Evolutionary conservation across 179 eudicot species (phyloP).

Genomic region (Silene coronaria): DNA sequence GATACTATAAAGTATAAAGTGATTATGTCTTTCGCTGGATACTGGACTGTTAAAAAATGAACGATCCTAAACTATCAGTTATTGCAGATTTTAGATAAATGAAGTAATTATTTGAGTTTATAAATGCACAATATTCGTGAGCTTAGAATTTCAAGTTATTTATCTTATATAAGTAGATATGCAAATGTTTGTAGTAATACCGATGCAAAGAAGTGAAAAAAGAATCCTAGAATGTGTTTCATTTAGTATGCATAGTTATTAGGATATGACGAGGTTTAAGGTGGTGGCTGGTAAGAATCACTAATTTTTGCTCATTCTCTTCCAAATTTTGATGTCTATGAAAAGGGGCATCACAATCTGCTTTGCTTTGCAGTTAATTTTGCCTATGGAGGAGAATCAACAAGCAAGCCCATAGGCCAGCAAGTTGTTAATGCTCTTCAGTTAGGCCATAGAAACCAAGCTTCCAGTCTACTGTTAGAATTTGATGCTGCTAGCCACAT

Average conservation of each 20-base stretch:
- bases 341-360: slow-evolving; percentile 2
- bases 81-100: neutral
- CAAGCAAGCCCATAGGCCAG: slow-evolving; percentile 33
- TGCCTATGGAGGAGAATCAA: slow-evolving; percentile 26
- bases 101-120: neutral
- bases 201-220: neutral
- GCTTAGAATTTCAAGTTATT: neutral
- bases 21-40: neutral
- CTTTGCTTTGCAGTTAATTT: slow-evolving; percentile 27
- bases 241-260: neutral
- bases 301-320: neutral
- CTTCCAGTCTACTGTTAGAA: slow-evolving; percentile 53
- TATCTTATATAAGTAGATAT: neutral
- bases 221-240: neutral
- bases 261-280: neutral
- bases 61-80: neutral
- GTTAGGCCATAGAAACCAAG: slow-evolving; percentile 57
- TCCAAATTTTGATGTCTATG: neutral
- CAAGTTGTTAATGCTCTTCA: slow-evolving; percentile 68
- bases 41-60: neutral
- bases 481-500: slow-evolving; percentile 25
- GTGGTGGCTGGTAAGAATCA: neutral
- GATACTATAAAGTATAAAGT: neutral
- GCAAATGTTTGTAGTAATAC: neutral
- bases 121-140: neutral